Percentiles rank a stretch among this genome's conserved stretches.
phyloP scores from a whole-genome alignment of 1,139 yeast species.

The Suhomyces terraborum region DNA sequence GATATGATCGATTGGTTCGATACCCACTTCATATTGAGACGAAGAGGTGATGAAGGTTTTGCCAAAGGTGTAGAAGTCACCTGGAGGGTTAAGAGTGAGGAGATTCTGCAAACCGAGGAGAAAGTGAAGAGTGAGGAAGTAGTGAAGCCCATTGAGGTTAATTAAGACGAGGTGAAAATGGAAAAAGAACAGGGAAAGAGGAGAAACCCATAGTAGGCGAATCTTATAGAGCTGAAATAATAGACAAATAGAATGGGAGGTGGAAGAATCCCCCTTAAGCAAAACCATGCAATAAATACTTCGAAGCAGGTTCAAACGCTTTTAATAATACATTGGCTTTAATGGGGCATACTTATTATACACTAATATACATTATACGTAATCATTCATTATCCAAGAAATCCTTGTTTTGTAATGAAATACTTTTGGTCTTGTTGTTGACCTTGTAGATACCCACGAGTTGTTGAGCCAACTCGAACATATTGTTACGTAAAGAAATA shows the following conservation, averaged over 20 bases:
- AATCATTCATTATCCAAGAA: slow-evolving; percentile 23
- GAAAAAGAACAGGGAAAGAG: too few species aligned
- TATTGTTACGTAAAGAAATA: slow-evolving; percentile 90
- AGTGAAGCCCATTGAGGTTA: too few species aligned
- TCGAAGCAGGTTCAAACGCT: too few species aligned
- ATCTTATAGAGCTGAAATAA: too few species aligned
- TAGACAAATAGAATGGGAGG: too few species aligned
- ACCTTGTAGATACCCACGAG: slow-evolving; percentile 95
- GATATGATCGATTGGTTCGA: slow-evolving; percentile 87
- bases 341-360: slow-evolving; percentile 2
- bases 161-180: too few species aligned
- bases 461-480: slow-evolving; percentile 95
- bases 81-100: slow-evolving; percentile 42
- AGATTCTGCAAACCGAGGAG: too few species aligned
- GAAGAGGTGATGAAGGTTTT: slow-evolving; percentile 69
- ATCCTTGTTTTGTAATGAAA: slow-evolving; percentile 70
- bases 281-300: too few species aligned
- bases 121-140: too few species aligned
- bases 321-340: too few species aligned
- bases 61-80: slow-evolving; percentile 61
- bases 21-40: slow-evolving; percentile 57
- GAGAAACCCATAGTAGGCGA: too few species aligned
- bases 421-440: slow-evolving; percentile 84
- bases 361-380: slow-evolving; percentile 8
- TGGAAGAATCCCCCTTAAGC: too few species aligned